Evolutionary conservation across 2,329 filamentous ascomycete genomes (phyloP).

Genomic region (Talaromyces sp.): DNA sequence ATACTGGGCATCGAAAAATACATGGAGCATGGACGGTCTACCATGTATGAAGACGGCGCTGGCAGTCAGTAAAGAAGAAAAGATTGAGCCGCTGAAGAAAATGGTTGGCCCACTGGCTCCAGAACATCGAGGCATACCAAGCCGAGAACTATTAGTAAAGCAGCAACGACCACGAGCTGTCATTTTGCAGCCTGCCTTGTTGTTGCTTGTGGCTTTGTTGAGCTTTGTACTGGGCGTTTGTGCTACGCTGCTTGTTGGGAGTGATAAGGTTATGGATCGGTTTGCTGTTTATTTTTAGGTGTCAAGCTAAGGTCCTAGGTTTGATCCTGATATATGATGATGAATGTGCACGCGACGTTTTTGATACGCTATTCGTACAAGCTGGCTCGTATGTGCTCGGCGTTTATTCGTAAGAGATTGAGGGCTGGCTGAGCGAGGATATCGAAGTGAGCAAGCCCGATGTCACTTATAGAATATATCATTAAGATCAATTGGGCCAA

Average conservation of each 20-base stretch:
- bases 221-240: constrained; percentile 7
- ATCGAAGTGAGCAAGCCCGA: too few species aligned
- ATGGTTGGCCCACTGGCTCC: constrained; percentile 12
- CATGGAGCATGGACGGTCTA: constrained; percentile 13
- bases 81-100: constrained; percentile 10
- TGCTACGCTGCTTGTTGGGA: constrained; percentile 2
- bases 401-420: too few species aligned
- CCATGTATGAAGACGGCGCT: constrained; percentile 8
- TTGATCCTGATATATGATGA: neutral
- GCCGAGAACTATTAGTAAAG: neutral
- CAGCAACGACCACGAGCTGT: neutral
- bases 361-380: too few species aligned
- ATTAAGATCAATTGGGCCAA: too few species aligned
- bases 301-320: neutral
- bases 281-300: neutral
- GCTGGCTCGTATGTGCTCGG: too few species aligned
- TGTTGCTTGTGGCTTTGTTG: constrained; percentile 7
- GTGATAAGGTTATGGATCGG: neutral
- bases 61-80: constrained; percentile 5
- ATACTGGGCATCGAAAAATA: constrained; percentile 14
- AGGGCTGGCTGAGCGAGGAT: too few species aligned
- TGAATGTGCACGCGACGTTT: neutral
- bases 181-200: neutral
- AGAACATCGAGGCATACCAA: constrained; percentile 9
- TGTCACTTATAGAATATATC: too few species aligned